A percentile compares a stretch with the other conserved stretches of the same genome.
Conservation (phyloP, 805 yeast species). For the Metschnikowia aberdeeniae region DNA sequence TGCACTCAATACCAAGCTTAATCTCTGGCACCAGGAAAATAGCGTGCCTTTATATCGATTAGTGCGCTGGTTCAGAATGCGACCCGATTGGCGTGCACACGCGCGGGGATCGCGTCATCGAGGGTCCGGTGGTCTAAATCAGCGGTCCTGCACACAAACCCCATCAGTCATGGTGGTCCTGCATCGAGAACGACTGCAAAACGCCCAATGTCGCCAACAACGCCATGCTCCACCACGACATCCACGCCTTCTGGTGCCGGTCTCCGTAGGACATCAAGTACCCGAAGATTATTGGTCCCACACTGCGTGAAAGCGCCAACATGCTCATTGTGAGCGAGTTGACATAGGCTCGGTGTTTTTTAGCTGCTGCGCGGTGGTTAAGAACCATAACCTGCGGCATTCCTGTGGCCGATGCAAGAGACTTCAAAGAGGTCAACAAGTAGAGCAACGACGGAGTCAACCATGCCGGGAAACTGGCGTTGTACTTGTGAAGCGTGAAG, state of each 20-base stretch:
- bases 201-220: conserved; percentile 26
- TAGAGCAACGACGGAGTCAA: conserved; percentile 26
- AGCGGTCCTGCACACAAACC: not conserved
- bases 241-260: conserved; percentile 21
- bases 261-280: conserved; percentile 34
- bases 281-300: conserved; percentile 33
- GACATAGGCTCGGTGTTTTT: conserved; percentile 33
- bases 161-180: conserved; percentile 24
- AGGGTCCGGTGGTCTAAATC: not conserved
- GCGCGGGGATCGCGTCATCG: not conserved
- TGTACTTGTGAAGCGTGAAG: conserved; percentile 29
- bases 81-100: no score
- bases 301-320: conserved; percentile 29
- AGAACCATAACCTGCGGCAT: conserved; percentile 34
- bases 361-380: conserved; percentile 33
- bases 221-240: conserved; percentile 35
- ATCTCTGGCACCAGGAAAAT: no score
- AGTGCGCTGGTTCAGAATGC: no score
- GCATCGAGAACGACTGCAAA: conserved; percentile 26
- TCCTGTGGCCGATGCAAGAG: conserved; percentile 33
- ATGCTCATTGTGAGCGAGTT: conserved; percentile 32
- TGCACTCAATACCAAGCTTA: no score
- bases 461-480: conserved; percentile 27
- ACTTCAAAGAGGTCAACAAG: conserved; percentile 28
- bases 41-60: no score